phyloP scores from a whole-genome alignment of 2,329 filamentous ascomycete species.

The Alternaria sp. region DNA sequence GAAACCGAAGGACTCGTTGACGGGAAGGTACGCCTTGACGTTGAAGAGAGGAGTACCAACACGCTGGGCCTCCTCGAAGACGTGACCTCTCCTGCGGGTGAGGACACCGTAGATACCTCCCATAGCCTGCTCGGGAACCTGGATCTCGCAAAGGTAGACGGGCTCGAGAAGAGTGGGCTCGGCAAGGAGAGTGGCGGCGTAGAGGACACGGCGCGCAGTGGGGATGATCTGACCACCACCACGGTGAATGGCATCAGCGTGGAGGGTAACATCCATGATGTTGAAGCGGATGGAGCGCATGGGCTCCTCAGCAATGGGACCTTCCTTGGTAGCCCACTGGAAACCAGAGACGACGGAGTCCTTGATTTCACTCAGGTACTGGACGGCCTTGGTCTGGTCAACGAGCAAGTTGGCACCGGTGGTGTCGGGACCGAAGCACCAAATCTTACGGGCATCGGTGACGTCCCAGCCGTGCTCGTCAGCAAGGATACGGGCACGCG shows the following conservation, averaged over 20 bases:
- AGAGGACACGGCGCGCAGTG: slow-evolving; percentile 95
- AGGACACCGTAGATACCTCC: slow-evolving; percentile 99
- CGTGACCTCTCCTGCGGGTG: slow-evolving; percentile 96
- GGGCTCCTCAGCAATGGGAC: slow-evolving; percentile 96
- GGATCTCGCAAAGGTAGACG: slow-evolving; percentile 98
- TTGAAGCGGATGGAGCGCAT: slow-evolving; percentile 98
- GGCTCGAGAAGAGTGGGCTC: slow-evolving; percentile 93
- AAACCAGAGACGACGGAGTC: slow-evolving; percentile 99
- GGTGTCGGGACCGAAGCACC: slow-evolving; percentile 99
- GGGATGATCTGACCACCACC: slow-evolving; percentile 99
- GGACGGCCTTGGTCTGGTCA: slow-evolving; percentile 99
- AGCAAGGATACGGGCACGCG: slow-evolving; percentile 91
- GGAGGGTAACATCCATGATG: slow-evolving; percentile 98
- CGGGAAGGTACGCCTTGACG: slow-evolving; percentile 95
- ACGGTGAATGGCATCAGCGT: slow-evolving; percentile 99
- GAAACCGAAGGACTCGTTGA: slow-evolving; percentile 99
- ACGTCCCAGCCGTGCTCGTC: slow-evolving; percentile 99
- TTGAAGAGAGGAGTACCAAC: slow-evolving; percentile 99
- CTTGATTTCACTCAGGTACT: slow-evolving; percentile 99
- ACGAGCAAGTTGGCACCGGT: slow-evolving; percentile 97
- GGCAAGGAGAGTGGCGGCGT: slow-evolving; percentile 88
- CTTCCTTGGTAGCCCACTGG: slow-evolving; percentile 99
- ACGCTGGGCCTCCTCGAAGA: slow-evolving; percentile 98
- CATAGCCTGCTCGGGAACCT: slow-evolving; percentile 98
- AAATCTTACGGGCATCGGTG: slow-evolving; percentile 99